A percentile compares a stretch with the other conserved stretches of the same genome.
Conservation (phyloP, 2,329 filamentous ascomycete species). For the Pseudocercospora macadamiae region DNA sequence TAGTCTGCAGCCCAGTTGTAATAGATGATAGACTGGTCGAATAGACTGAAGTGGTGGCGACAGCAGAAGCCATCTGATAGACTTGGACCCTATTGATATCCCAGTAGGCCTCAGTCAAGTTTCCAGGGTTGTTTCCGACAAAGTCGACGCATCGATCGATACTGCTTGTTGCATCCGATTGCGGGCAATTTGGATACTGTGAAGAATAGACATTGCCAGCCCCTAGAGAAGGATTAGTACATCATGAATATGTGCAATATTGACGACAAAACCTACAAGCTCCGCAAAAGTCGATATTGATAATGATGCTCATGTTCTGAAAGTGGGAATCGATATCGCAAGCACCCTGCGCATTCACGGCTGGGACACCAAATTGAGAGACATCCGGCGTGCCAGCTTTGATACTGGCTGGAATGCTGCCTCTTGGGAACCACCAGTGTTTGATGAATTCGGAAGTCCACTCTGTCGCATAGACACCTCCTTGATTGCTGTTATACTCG, state of each 20-base stretch:
- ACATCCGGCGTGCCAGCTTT: constrained; percentile 57
- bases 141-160: constrained; percentile 37
- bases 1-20: constrained; percentile 18
- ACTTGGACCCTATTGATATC: constrained; percentile 46
- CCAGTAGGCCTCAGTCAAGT: constrained; percentile 44
- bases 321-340: constrained; percentile 44
- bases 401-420: constrained; percentile 47
- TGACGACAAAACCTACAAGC: too few species aligned
- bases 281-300: constrained; percentile 47
- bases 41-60: constrained; percentile 30
- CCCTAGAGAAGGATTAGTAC: too few species aligned
- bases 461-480: constrained; percentile 42
- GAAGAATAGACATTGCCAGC: constrained; percentile 39
- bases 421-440: constrained; percentile 42
- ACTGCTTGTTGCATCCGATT: constrained; percentile 21
- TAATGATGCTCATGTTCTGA: constrained; percentile 42
- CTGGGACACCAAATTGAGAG: constrained; percentile 62
- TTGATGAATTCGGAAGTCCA: constrained; percentile 40
- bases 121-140: constrained; percentile 37
- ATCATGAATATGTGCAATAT: too few species aligned
- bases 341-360: constrained; percentile 62
- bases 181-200: constrained; percentile 34
- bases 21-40: constrained; percentile 33
- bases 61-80: constrained; percentile 39
- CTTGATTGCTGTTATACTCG: constrained; percentile 35